These are phyloP conservation scores for Aspergillus sp. DNA, from an alignment of 2,329 filamentous ascomycete species.

Conservation along the genomic window DNA sequence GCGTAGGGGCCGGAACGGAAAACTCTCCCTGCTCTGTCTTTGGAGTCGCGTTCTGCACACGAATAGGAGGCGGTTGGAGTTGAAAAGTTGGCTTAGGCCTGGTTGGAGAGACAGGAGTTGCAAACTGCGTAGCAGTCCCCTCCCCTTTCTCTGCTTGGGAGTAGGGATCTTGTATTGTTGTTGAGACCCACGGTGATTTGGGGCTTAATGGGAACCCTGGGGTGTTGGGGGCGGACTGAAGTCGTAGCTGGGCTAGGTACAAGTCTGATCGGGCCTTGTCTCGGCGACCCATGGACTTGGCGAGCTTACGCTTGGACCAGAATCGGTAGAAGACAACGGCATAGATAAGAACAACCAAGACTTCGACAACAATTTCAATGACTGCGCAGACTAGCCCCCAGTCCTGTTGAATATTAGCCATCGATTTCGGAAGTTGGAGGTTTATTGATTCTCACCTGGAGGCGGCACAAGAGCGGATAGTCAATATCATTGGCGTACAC, in stretches of 20 bases:
- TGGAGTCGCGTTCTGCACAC: constrained; percentile 75
- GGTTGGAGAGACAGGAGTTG: constrained; percentile 65
- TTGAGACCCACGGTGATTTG: constrained; percentile 46
- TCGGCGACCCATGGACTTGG: constrained; percentile 94
- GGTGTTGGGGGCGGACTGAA: constrained; percentile 91
- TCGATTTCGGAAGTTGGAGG: background rate
- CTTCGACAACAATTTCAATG: constrained; percentile 92
- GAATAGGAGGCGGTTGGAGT: constrained; percentile 79
- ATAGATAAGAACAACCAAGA: constrained; percentile 89
- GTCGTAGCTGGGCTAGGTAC: constrained; percentile 81
- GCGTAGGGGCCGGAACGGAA: constrained; percentile 45
- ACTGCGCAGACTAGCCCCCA: constrained; percentile 96
- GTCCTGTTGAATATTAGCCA: constrained; percentile 57
- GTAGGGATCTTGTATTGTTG: constrained; percentile 44
- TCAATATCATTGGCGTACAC: constrained; percentile 79
- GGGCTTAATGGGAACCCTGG: constrained; percentile 77
- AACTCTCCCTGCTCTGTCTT: constrained; percentile 66
- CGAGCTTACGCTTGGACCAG: constrained; percentile 91
- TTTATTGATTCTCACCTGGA: constrained; percentile 60
- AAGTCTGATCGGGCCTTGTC: constrained; percentile 93
- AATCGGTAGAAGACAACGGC: constrained; percentile 95
- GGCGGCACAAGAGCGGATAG: constrained; percentile 86
- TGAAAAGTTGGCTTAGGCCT: constrained; percentile 66
- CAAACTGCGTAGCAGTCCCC: constrained; percentile 50
- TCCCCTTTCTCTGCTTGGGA: constrained; percentile 56